A percentile compares a stretch with the other conserved stretches of the same genome.
phyloP scores from a whole-genome alignment of 2,329 filamentous ascomycete genomes.

The Chrysoporthe deuterocubensis region DNA sequence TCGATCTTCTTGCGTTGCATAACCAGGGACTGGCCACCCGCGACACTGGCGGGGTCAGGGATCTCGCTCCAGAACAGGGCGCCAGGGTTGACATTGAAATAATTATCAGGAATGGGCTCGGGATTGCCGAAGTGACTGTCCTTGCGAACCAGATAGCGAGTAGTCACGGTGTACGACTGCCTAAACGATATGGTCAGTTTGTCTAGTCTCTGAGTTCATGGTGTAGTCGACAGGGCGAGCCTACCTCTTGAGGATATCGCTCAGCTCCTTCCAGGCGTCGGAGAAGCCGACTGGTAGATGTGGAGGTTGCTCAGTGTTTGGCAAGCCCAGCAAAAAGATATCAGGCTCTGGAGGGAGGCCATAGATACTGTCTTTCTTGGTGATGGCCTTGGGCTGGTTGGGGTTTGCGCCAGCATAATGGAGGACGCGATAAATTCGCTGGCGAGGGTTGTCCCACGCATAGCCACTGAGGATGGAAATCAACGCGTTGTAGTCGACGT shows the following conservation, averaged over 20 bases:
- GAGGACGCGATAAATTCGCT: conserved; percentile 54
- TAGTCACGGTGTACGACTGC: conserved; percentile 61
- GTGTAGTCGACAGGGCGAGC: background rate
- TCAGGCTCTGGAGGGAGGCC: conserved; percentile 25
- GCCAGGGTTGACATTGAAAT: conserved; percentile 50
- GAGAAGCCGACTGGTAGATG: conserved; percentile 1
- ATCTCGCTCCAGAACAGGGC: conserved; percentile 63
- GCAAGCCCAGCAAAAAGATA: conserved; percentile 23
- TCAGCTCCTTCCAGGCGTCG: conserved; percentile 55
- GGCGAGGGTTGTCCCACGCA: conserved; percentile 59
- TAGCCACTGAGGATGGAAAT: conserved; percentile 60
- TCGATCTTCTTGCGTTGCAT: conserved; percentile 61
- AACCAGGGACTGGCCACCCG: conserved; percentile 46
- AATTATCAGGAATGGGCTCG: conserved; percentile 14
- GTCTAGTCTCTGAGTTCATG: background rate
- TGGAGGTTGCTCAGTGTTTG: conserved; percentile 13
- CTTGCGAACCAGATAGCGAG: conserved; percentile 57
- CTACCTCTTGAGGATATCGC: conserved; percentile 51
- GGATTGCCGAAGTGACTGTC: conserved; percentile 50
- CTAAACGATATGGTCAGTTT: conserved; percentile 32
- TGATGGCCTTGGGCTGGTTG: conserved; percentile 26
- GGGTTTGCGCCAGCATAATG: conserved; percentile 52
- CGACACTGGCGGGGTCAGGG: conserved; percentile 54
- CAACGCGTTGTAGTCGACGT: conserved; percentile 53
- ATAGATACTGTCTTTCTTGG: conserved; percentile 32